Base-by-base conservation (phyloP, 1,139 yeast species). In the Lodderomyces pseudojiufengensis region DNA sequence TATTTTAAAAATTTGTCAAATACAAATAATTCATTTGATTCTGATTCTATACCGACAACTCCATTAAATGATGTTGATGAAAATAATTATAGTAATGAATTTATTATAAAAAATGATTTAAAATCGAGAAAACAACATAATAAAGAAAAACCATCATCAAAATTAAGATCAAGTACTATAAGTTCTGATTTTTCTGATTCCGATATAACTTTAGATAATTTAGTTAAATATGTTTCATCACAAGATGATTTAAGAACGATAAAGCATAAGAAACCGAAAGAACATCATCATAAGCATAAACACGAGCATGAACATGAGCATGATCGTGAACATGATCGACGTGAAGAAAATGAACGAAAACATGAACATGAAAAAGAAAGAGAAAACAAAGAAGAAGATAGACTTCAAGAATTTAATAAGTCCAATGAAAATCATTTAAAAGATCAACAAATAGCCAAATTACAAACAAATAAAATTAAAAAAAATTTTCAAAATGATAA, bases 401-500 rank as follows among this genome's bases (percentile, higher is more conserved):
- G n/a, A n/a, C n/a, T n/a, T n/a, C n/a, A n/a, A n/a, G n/a, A n/a
- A n/a, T n/a, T n/a, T n/a, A n/a, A n/a, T n/a, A n/a, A n/a, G n/a
- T n/a, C n/a, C n/a, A n/a, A n/a, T n/a, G n/a, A n/a, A 25, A 25
- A 22, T 10, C 24, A 2, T 20, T 42, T n/a, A 39, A 40, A 22
- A 29, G 34, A 9, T 20, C 10, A 22, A 22, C 24, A 22, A 22
- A 8, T 16, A 27, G 23, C 4, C 32, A 39, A 24, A 39, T 43
- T 9, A 26, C 41, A 7, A 36, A 33, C 23, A 29, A 31, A 26
- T 43, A 37, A 27, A 37, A 40, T 24, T 9, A 30, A 26, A 24
- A 37, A 32, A 30, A 30, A 33, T 22, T 39, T 31, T 18, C 27
- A 15, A 12, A 34, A 38, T 21, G 34, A 33, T 14, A 38, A 43